Conservation (phyloP, 148 eudicot genomes). For the Cornus suecica region DNA sequence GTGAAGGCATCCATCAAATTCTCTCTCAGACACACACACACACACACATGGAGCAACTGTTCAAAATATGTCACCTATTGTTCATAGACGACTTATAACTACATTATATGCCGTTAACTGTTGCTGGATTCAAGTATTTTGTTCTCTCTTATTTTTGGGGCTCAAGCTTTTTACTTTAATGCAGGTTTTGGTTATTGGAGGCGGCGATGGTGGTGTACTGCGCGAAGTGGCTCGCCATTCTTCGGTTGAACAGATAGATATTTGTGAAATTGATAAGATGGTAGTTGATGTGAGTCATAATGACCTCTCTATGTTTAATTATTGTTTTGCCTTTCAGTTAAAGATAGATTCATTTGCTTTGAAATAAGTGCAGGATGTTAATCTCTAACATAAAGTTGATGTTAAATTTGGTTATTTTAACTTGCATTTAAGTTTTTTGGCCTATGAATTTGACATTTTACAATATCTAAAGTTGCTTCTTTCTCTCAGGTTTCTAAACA, state of each 20-base stretch:
- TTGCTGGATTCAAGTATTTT: neutral
- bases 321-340: neutral
- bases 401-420: neutral
- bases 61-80: neutral
- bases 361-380: neutral
- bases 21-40: too few species aligned
- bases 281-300: conserved; percentile 73
- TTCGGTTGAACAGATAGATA: conserved; percentile 83
- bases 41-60: too few species aligned
- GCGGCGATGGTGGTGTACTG: conserved; percentile 97
- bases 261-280: conserved; percentile 98
- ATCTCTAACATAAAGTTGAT: neutral
- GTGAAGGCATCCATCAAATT: too few species aligned
- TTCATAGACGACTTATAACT: neutral
- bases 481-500: conserved; percentile 59
- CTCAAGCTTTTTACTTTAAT: conserved; percentile 16
- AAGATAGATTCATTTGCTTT: neutral
- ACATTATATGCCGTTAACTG: neutral
- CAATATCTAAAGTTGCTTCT: neutral
- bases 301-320: neutral
- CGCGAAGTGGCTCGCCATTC: conserved; percentile 94
- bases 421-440: neutral
- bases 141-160: conserved; percentile 19
- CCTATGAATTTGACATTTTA: neutral
- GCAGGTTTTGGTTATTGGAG: conserved; percentile 96